phyloP scores from a whole-genome alignment of 768 basidiomycete species.

The Suillus luteus region DNA sequence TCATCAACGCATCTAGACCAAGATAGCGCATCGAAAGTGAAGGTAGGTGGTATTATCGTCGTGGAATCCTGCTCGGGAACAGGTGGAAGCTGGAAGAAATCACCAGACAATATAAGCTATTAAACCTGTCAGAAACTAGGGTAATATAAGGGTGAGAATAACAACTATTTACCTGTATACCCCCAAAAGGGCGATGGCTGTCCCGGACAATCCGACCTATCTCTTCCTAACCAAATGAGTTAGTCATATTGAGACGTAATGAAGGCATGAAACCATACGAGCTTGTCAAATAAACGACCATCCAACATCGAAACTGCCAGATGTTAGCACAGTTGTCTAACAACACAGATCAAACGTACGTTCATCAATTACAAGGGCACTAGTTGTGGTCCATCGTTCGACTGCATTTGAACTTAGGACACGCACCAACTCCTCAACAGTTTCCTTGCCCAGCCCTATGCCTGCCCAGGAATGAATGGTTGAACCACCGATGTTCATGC shows the following conservation, averaged over 20 bases:
- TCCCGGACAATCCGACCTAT: conserved; percentile 48
- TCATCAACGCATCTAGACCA: conserved; percentile 58
- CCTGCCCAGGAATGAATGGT: conserved; percentile 73
- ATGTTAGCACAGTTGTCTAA: not conserved
- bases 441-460: conserved; percentile 59
- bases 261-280: conserved; percentile 47
- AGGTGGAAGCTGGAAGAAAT: conserved; percentile 83
- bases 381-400: conserved; percentile 52
- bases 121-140: conserved; percentile 16
- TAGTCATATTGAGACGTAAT: conserved; percentile 20
- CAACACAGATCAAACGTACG: conserved; percentile 40
- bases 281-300: conserved; percentile 66
- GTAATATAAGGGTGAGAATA: not conserved
- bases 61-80: conserved; percentile 54
- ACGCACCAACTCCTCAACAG: conserved; percentile 40
- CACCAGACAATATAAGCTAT: conserved; percentile 74
- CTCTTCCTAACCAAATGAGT: conserved; percentile 25
- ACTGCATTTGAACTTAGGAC: conserved; percentile 33
- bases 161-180: conserved; percentile 52
- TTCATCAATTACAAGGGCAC: conserved; percentile 72
- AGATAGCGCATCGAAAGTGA: conserved; percentile 64
- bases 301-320: conserved; percentile 76
- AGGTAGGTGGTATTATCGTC: conserved; percentile 52
- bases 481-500: conserved; percentile 67
- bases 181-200: conserved; percentile 56